A percentile compares a stretch with the other conserved stretches of the same genome.
phyloP scores from a whole-genome alignment of 2,329 filamentous ascomycete genomes.

The Neodidymelliopsis sp. region DNA sequence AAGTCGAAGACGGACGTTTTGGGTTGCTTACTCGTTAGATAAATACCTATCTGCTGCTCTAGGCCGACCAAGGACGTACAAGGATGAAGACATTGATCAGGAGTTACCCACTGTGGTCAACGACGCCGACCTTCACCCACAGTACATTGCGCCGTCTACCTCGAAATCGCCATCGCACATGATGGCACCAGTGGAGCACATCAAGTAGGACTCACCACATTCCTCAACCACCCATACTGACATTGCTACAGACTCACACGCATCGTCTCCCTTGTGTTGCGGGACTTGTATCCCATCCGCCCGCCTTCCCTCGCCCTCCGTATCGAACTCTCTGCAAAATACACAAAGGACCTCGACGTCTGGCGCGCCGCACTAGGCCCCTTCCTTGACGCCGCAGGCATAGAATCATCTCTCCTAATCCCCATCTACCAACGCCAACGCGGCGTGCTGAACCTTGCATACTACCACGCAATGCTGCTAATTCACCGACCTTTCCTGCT shows the following conservation, averaged over 20 bases:
- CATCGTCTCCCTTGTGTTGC: slow-evolving; percentile 55
- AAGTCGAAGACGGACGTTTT: slow-evolving; percentile 66
- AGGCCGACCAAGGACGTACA: slow-evolving; percentile 66
- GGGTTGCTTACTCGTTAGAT: slow-evolving; percentile 69
- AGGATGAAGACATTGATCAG: slow-evolving; percentile 71
- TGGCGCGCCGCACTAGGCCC: slow-evolving; percentile 58
- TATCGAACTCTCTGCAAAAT: slow-evolving; percentile 51
- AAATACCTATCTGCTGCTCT: slow-evolving; percentile 70
- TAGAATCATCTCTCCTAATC: slow-evolving; percentile 55
- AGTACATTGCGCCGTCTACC: slow-evolving; percentile 37
- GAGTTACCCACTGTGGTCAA: slow-evolving; percentile 47
- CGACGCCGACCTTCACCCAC: slow-evolving; percentile 40
- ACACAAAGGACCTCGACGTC: slow-evolving; percentile 52
- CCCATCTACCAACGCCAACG: slow-evolving; percentile 63
- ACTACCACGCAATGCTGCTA: slow-evolving; percentile 64
- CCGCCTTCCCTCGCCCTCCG: slow-evolving; percentile 43
- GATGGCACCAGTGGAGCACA: slow-evolving; percentile 56
- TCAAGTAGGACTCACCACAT: slow-evolving; percentile 36
- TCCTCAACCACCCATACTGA: background rate
- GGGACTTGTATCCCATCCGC: slow-evolving; percentile 54
- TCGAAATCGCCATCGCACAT: slow-evolving; percentile 50
- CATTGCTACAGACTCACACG: slow-evolving; percentile 47
- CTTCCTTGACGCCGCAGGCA: slow-evolving; percentile 50
- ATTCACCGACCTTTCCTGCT: slow-evolving; percentile 64
- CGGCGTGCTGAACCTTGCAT: slow-evolving; percentile 61